These are phyloP conservation scores for Geranium incanum DNA, from an alignment of 441 rosid species.

Conservation along the genomic window DNA sequence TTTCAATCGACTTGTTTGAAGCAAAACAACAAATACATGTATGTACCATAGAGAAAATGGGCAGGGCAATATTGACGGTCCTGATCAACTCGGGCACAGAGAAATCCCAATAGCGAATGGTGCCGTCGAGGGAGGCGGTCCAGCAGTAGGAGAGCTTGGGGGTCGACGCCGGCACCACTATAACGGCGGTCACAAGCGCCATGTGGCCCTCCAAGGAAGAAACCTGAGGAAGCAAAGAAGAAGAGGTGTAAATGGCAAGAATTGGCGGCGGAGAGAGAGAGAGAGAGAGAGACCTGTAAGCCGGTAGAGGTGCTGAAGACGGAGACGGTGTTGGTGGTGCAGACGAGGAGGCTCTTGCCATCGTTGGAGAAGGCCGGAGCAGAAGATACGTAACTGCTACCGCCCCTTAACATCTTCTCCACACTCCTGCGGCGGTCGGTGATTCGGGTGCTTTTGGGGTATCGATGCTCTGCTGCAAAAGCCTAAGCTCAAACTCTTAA, in stretches of 20 bases:
- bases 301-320: constrained; percentile 84
- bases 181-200: constrained; percentile 60
- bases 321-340: constrained; percentile 66
- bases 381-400: constrained; percentile 62
- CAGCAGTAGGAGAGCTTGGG: constrained; percentile 66
- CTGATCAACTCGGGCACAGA: constrained; percentile 65
- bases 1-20: no score
- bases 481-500: no score
- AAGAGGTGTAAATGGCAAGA: not conserved
- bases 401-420: constrained; percentile 61
- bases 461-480: not conserved
- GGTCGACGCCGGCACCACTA: constrained; percentile 59
- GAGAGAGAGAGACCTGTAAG: constrained; percentile 42
- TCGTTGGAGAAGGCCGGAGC: constrained; percentile 92
- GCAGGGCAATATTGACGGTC: constrained; percentile 47
- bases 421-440: not conserved
- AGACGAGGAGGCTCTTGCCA: constrained; percentile 73
- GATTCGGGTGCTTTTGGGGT: not conserved
- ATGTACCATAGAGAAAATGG: constrained; percentile 40
- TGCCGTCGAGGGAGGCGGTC: constrained; percentile 94
- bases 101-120: constrained; percentile 86
- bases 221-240: constrained; percentile 26
- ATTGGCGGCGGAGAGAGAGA: no score
- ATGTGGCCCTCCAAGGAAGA: constrained; percentile 75
- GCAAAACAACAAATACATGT: no score